A percentile compares a stretch with the other conserved stretches of the same genome.
These are phyloP conservation scores for Diutina mesorugosa DNA, from an alignment of 1,139 yeast genomes.

Conservation along the genomic window DNA sequence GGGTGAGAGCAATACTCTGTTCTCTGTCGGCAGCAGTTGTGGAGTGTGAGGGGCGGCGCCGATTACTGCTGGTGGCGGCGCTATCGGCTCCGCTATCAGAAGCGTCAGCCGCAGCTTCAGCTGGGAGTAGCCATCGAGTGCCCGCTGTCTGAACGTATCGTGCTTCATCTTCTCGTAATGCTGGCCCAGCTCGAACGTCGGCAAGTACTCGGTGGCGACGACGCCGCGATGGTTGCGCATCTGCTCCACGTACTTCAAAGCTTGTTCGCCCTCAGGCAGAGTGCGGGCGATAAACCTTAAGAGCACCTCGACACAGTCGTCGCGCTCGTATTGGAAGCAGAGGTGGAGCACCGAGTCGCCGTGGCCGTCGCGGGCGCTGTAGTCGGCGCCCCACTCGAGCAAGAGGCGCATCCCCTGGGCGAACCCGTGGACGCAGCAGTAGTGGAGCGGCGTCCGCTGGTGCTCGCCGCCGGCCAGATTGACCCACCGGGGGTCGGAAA, in stretches of 20 bases:
- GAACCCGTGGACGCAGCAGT: conserved; percentile 55
- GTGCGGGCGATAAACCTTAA: conserved; percentile 19
- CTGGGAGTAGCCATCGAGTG: background rate
- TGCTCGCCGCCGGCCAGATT: conserved; percentile 34
- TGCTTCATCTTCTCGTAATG: conserved; percentile 2
- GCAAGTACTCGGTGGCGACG: conserved; percentile 50
- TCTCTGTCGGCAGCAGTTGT: conserved; percentile 3
- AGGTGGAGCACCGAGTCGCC: conserved; percentile 75
- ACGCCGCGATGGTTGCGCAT: conserved; percentile 48
- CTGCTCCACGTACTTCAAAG: background rate
- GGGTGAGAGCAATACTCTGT: background rate
- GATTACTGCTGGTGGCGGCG: background rate
- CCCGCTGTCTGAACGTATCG: background rate
- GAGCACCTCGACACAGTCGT: conserved; percentile 50
- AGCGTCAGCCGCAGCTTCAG: background rate
- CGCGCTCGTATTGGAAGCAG: conserved; percentile 66
- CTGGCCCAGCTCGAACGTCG: conserved; percentile 5
- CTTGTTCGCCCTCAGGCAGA: background rate
- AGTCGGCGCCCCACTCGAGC: conserved; percentile 72
- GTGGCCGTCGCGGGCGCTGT: conserved; percentile 40
- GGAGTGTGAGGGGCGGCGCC: conserved; percentile 3
- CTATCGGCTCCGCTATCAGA: background rate
- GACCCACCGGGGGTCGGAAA: conserved; percentile 54
- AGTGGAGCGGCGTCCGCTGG: conserved; percentile 62
- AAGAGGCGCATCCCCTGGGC: conserved; percentile 59